These are phyloP conservation scores for Penicillium flavigenum DNA, from an alignment of 495 filamentous ascomycete species.

Conservation along the genomic window DNA sequence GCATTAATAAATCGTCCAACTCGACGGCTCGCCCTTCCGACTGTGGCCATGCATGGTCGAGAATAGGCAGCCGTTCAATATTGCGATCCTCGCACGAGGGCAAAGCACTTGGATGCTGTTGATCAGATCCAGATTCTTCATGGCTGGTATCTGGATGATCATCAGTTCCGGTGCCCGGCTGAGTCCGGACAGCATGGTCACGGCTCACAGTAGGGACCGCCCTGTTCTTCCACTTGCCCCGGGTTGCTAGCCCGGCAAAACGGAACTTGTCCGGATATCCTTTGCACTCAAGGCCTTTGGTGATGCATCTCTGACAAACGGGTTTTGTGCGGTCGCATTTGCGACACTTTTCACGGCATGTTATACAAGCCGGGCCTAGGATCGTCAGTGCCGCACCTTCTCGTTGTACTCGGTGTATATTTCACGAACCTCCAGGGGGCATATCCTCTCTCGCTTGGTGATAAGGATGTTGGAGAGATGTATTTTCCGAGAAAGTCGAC, in stretches of 20 bases:
- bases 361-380: constrained; percentile 32
- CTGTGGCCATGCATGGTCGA: background rate
- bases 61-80: background rate
- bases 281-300: constrained; percentile 32
- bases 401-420: background rate
- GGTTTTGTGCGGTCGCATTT: constrained; percentile 34
- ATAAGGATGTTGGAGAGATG: background rate
- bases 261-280: constrained; percentile 45
- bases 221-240: constrained; percentile 38
- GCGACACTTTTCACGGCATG: constrained; percentile 37
- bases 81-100: no score
- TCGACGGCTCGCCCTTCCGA: background rate
- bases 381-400: background rate
- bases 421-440: constrained; percentile 2
- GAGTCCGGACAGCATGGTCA: background rate
- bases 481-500: background rate
- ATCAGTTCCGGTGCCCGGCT: background rate
- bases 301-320: constrained; percentile 28
- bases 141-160: constrained; percentile 9
- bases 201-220: constrained; percentile 6
- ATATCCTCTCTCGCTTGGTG: background rate
- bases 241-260: constrained; percentile 40
- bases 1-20: constrained; percentile 10
- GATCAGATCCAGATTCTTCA: background rate
- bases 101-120: background rate